Evolutionary conservation across 192 early-diverging fungal species (phyloP), one percentile per base, ranked within the genome.

Genomic region (Coemansia sp.): DNA sequence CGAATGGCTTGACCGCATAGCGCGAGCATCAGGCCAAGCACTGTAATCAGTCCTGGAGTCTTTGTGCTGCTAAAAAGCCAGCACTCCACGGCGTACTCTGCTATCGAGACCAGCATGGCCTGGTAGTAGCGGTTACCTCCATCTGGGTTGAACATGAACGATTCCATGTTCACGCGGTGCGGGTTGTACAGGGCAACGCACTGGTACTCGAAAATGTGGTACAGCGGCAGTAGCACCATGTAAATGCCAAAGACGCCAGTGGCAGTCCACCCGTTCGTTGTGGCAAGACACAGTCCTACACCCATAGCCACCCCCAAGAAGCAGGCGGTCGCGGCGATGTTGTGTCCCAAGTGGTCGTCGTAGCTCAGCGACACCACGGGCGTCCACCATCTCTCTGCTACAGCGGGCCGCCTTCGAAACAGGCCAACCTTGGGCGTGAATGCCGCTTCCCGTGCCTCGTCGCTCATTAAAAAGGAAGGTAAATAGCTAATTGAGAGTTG

Each of bases 121-220:
- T 61, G 18, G 3, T 39, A 34, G 68, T 81, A 75, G 18, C 64
- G 58, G 45, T 69, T 65, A 26, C 48, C 74, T 6, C 52, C 56
- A 37, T 68, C 74, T 9, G 78, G 66, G 47, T 61, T 71, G 37
- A 77, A 68, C 67, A 69, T 64, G 64, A 77, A 70, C 56, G 76
- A 88, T 31, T 89, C 87, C 56, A 94, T 78, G 13, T 76, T 84
- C 26, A 94, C 85, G 42, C 84, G 85, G 31, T 85, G 77, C 7
- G 85, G 73, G 57, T 93, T 88, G 66, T 91, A 93, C 64, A 95
- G 78, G 6, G 94, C 95, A 16, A 93, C 95, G 8, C 87, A 80
- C 18, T 94, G 57, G 65, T 98, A 98, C 74, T 98, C 96, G 21
- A 93, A 73, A 21, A 88, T 76, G 69, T 98, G 96, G 69, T 96